Base-by-base conservation (phyloP, 495 filamentous ascomycete species). In the Xylaria bambusicola region DNA sequence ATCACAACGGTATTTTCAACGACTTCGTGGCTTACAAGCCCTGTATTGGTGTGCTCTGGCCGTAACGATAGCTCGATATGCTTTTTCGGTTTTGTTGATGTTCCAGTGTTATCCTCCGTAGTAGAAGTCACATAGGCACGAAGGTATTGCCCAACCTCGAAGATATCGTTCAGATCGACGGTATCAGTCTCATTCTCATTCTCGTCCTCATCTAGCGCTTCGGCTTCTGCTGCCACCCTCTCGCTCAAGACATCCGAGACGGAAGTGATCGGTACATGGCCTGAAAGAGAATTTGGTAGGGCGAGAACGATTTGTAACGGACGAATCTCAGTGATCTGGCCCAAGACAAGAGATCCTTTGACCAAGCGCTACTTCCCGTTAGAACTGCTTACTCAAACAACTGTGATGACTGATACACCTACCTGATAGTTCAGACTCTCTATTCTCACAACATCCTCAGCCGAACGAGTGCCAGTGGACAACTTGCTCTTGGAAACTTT, bases 351-450 rank as follows among this genome's bases (percentile, higher is more conserved):
- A 31, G 91, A 89, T 47, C 94, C 94, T 58, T 87, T 85, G 27
- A 88, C 84, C 60, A 98, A 74, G 50, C 89, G 87, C 91, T 96
- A 58, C 50, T 51, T 48, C 40, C 59, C 60, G 71, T 86, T 65
- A 85, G 80, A 62, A 56, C 12, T 17, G 18, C 27, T 45, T 56
- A 29, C 42, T 42, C 29, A 46, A 8, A 46, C 15, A 56, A 6
- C 35, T 23, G 2, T n/a, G 12, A n/a, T 10, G 6, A 21, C 12
- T 45, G 38, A 35, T 23, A 12, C 46, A 62, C 55, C 58, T 75
- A 92, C 91, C 84, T 96, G 97, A 77, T 88, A 97, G 71, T 88
- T 96, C 48, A 98, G 74, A 41, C 90, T 84, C 68, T 98, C 92
- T 60, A 96, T 87, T 66, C 86, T 89, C 52, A 92, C 81, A 54